Evolutionary conservation across 106 monocot genomes (phyloP).

Genomic region (Hemerocallis citrina): DNA sequence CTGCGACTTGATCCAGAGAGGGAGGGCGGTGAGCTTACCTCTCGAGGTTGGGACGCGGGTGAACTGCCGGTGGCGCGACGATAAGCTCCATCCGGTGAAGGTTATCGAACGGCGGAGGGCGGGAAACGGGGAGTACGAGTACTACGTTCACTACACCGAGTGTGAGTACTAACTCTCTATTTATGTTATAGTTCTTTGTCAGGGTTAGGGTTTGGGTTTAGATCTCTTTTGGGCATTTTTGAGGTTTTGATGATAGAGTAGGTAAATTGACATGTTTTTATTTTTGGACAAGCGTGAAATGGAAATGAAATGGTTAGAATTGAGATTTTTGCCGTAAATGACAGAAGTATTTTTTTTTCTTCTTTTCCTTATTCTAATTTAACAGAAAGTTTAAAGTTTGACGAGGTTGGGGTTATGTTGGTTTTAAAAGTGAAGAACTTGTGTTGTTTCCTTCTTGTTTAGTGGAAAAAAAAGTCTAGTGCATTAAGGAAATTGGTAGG

Average conservation of each 20-base stretch:
- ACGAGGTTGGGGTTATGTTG: too few relatives aligned
- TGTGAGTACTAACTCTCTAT: slow-evolving; percentile 32
- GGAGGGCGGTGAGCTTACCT: slow-evolving; percentile 28
- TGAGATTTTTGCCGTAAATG: too few relatives aligned
- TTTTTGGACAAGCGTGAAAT: too few relatives aligned
- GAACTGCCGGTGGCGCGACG: slow-evolving; percentile 90
- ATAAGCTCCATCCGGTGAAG: slow-evolving; percentile 88
- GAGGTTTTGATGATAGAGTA: neutral
- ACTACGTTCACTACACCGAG: slow-evolving; percentile 94
- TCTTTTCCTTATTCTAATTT: too few relatives aligned
- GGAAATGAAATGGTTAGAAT: too few relatives aligned
- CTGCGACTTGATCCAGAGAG: neutral
- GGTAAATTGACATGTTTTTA: too few relatives aligned
- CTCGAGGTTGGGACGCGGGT: slow-evolving; percentile 85
- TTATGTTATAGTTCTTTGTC: neutral
- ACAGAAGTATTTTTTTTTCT: too few relatives aligned
- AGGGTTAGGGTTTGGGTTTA: slow-evolving; percentile 26
- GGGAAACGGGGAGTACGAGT: slow-evolving; percentile 56
- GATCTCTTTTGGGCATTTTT: slow-evolving; percentile 1
- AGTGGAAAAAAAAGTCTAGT: too few relatives aligned
- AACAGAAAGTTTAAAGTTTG: too few relatives aligned
- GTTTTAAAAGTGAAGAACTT: too few relatives aligned
- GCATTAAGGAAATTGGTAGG: too few relatives aligned
- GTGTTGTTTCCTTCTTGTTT: too few relatives aligned
- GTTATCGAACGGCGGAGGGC: slow-evolving; percentile 83